Base-by-base conservation (phyloP, 2,329 filamentous ascomycete genomes). In the Aspergillus latus region DNA sequence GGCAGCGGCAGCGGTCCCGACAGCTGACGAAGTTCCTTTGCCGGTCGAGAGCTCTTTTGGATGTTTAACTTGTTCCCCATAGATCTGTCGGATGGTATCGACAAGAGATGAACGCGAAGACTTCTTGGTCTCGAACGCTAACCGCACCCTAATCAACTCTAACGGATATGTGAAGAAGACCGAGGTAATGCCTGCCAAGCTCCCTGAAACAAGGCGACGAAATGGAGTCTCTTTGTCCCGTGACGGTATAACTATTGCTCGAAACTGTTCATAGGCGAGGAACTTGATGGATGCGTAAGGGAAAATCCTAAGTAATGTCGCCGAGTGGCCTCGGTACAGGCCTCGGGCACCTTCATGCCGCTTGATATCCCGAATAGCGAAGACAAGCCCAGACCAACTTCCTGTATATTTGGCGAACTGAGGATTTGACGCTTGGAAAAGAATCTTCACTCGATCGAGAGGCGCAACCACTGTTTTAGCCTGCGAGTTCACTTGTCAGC, bases 231-330 rank as follows among this genome's bases (percentile, higher is more conserved):
- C 94, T 56, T 95, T 82, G 5, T 87, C 78, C 50, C 80, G 84
- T 37, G 76, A 79, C 1, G 83, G 84, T 59, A 99, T 97, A 32
- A 97, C 69, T 11, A 87, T 68, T 10, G 88, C 85, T 58, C 94
- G 89, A 62, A 97, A 90, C 74, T 99, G 94, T 74, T 99, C 94
- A 77, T 99, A 99, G 45, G 93, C 92, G 42, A 99, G 84, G 69
- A 99, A 99, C 70, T 99, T 99, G 75, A 97, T 96, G 45, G 90
- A 93, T 13, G 93, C 94, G 73, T 99, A 99, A 5, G 94, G 94
- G 67, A 97, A 99, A 61, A 99, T 96, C 62, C 94, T 88, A 51
- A 97, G 81, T 2, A 99, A 80, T 0, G 94, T 99, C 2, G 92
- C 94, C 4, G 92, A 97, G 73, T 99, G 94, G 5, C 94, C 94